A percentile compares a stretch with the other conserved stretches of the same genome.
Evolutionary conservation across 345 rosid species (phyloP).

Genomic region (Gossypium bickii): DNA sequence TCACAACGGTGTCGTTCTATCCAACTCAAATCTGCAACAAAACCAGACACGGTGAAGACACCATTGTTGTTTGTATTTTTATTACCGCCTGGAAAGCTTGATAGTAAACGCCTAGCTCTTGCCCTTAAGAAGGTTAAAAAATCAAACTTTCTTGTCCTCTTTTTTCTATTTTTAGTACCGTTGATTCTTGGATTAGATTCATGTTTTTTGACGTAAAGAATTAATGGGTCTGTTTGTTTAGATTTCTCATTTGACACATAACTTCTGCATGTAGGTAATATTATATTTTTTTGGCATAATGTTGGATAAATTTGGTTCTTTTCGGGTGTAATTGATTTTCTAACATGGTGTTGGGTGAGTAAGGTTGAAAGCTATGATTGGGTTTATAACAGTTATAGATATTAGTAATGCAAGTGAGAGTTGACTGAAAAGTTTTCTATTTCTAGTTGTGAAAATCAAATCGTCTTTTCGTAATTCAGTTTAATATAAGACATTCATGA

Average conservation of each 20-base stretch:
- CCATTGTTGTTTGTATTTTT: no score
- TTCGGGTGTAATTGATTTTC: neutral
- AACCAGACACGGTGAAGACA: no score
- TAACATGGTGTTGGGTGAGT: neutral
- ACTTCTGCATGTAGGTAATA: neutral
- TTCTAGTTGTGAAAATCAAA: neutral
- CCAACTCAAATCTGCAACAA: no score
- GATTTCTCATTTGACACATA: neutral
- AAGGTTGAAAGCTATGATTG: no score
- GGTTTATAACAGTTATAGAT: neutral
- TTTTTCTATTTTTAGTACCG: neutral
- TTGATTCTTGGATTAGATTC: neutral
- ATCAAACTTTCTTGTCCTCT: neutral
- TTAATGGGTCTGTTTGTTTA: neutral
- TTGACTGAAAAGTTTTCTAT: neutral
- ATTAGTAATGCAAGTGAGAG: neutral
- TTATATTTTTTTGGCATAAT: neutral
- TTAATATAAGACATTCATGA: conserved; percentile 3
- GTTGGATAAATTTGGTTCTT: neutral
- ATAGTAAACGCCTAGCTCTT: conserved; percentile 85
- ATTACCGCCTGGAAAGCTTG: conserved; percentile 52
- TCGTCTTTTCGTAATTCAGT: neutral
- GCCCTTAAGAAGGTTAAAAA: conserved; percentile 78
- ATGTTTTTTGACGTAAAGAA: neutral
- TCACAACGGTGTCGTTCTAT: no score